A percentile compares a stretch with the other conserved stretches of the same genome.
Conservation (phyloP, 176 grass and related monocot genomes). For the Guadua angustifolia region DNA sequence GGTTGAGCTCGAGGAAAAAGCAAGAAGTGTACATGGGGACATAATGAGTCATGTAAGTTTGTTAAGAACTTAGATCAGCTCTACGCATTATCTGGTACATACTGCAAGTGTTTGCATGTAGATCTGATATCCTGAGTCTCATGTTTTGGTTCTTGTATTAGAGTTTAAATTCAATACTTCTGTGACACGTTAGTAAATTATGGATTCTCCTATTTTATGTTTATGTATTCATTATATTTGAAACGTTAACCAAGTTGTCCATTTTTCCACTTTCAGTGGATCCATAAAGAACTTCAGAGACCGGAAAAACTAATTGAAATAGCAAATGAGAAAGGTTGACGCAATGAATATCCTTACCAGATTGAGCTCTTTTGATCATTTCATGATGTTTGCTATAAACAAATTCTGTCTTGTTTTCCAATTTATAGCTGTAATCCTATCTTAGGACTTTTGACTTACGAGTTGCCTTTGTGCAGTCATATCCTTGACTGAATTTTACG, state of each 20-base stretch:
- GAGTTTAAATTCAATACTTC: too few species aligned
- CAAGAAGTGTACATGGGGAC: too few species aligned
- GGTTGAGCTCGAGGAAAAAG: too few species aligned
- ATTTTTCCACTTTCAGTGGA: conserved; percentile 36
- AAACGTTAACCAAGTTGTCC: conserved; percentile 1
- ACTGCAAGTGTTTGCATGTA: neutral
- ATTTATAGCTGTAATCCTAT: neutral
- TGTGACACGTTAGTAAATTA: too few species aligned
- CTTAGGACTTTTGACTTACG: conserved; percentile 4
- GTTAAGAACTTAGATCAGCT: neutral
- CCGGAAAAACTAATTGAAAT: conserved; percentile 67
- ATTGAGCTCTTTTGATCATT: conserved; percentile 41
- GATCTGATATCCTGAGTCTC: neutral
- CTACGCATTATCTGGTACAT: neutral
- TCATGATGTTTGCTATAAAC: conserved; percentile 10
- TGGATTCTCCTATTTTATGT: too few species aligned
- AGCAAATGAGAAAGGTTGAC: too few species aligned
- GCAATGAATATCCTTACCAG: conserved; percentile 77
- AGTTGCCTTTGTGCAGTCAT: conserved; percentile 43
- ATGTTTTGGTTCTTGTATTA: too few species aligned
- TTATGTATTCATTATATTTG: neutral
- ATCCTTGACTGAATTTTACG: conserved; percentile 77
- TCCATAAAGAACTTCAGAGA: conserved; percentile 67
- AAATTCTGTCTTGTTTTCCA: neutral
- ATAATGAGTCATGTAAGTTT: conserved; percentile 80